Base-by-base conservation (phyloP, 345 rosid species). In the Viola odorata region DNA sequence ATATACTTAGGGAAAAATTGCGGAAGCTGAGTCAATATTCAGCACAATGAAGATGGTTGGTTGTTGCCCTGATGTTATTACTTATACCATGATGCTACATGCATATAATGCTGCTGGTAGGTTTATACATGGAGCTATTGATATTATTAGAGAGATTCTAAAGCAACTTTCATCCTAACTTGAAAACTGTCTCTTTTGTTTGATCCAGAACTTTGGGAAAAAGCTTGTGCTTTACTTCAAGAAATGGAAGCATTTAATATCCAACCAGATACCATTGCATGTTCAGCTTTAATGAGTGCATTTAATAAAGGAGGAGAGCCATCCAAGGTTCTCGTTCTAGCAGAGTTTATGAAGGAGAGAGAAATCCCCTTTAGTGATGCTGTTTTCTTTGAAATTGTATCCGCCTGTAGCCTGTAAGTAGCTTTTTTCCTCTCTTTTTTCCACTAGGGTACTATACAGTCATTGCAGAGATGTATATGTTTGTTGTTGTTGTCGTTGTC, bases 331-430 rank as follows among this genome's bases (percentile, higher is more conserved):
- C 82, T 89, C 61, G 57, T 65, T 64, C 69, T 89, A 55, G 86
- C 84, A 58, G 84, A 84, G 53, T 71, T 75, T 55, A 84, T 89
- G 91, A 76, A 67, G 64, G 92, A 85, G 64, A 87, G 71, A 72
- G 77, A 79, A 37, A 70, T 89, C 53, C 76, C 91, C 60, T 81
- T 87, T 61, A 71, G 36, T 37, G 92, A 88, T 61, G 75, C 91
- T 12, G 70, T 80, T 58, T 85, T 82, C 78, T 85, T 77, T 79
- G 96, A 91, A 76, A 85, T 87, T 53, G 75, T 80, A 23, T 89
- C 95, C 40, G 95, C 96, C 52, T 89, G 96, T 73, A 87, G 87
- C 84, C 72, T 78, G 98, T 87, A 80, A 82, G 91, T 69, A 53
- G 13, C 42, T 17, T 1, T 37, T 51, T 3, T 17, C 32, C 32